phyloP scores from a whole-genome alignment of 2,329 filamentous ascomycete genomes.

The Parafenestella ontariensis region DNA sequence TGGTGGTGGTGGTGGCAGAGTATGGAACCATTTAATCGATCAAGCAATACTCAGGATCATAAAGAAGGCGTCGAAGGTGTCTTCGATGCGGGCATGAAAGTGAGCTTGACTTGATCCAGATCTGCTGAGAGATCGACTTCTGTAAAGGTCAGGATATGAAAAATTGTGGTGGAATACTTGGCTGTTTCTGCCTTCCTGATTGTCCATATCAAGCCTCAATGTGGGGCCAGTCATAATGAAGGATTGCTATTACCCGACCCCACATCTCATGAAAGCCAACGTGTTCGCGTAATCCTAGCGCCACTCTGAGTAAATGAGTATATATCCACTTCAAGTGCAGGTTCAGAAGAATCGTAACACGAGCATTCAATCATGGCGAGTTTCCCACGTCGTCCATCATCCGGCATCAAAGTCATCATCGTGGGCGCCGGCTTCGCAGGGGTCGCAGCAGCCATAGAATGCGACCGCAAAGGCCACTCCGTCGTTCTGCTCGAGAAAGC shows the following conservation, averaged over 20 bases:
- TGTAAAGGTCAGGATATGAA: not conserved
- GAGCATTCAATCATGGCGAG: slow-evolving; percentile 12
- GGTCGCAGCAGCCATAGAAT: slow-evolving; percentile 69
- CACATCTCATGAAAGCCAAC: slow-evolving; percentile 2
- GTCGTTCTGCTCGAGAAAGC: slow-evolving; percentile 62
- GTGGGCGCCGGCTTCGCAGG: slow-evolving; percentile 64
- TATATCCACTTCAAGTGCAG: not conserved
- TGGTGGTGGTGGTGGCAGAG: too few species aligned
- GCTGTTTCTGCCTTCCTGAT: not conserved
- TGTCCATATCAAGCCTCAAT: not conserved
- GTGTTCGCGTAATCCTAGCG: not conserved
- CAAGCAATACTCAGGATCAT: too few species aligned
- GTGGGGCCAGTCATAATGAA: slow-evolving; percentile 1
- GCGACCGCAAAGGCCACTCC: slow-evolving; percentile 65
- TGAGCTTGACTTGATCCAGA: too few species aligned
- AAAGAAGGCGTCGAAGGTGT: too few species aligned
- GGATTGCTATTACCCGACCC: slow-evolving; percentile 6
- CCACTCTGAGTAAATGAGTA: not conserved
- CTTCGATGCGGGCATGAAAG: too few species aligned
- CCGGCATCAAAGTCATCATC: slow-evolving; percentile 53
- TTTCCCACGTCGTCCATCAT: slow-evolving; percentile 25
- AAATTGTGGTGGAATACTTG: not conserved
- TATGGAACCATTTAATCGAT: too few species aligned
- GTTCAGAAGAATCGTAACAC: not conserved
- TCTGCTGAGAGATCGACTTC: too few species aligned